Conservation (phyloP, 495 filamentous ascomycete genomes). For the Tuber borchii region DNA sequence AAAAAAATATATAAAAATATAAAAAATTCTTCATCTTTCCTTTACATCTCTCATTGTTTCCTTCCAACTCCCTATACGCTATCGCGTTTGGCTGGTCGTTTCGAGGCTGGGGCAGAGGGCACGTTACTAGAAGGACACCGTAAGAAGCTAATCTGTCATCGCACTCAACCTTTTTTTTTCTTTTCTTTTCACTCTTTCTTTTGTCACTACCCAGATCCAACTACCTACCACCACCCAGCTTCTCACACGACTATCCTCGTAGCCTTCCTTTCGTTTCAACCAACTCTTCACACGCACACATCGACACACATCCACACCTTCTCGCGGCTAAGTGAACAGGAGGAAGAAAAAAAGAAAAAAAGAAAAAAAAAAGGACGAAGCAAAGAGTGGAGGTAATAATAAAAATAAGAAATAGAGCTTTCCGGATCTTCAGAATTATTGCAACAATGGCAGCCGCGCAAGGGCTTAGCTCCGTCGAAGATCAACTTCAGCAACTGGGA, state of each 20-base stretch:
- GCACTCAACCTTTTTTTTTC: neutral
- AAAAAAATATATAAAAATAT: neutral
- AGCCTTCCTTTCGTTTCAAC: constrained; percentile 25
- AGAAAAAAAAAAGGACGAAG: constrained; percentile 9
- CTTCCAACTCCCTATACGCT: neutral
- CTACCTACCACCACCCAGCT: neutral
- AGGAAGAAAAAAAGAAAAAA: constrained; percentile 11
- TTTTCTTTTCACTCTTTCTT: neutral
- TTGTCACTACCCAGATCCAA: neutral
- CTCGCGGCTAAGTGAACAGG: neutral
- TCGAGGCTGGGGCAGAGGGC: neutral
- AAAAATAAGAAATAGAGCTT: constrained; percentile 11
- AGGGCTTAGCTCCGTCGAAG: constrained; percentile 52
- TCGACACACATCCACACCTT: constrained; percentile 16
- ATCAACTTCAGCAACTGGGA: constrained; percentile 77
- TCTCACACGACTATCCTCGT: constrained; percentile 21
- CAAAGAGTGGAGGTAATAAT: constrained; percentile 9
- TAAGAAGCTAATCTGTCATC: neutral
- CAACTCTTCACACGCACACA: constrained; percentile 27
- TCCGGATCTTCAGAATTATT: constrained; percentile 20
- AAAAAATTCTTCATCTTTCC: neutral
- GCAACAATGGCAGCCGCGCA: constrained; percentile 16
- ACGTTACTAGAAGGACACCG: neutral
- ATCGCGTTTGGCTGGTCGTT: neutral
- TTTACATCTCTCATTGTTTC: neutral